Evolutionary conservation across 116 monocot species (phyloP).

Genomic region (Zostera marina): DNA sequence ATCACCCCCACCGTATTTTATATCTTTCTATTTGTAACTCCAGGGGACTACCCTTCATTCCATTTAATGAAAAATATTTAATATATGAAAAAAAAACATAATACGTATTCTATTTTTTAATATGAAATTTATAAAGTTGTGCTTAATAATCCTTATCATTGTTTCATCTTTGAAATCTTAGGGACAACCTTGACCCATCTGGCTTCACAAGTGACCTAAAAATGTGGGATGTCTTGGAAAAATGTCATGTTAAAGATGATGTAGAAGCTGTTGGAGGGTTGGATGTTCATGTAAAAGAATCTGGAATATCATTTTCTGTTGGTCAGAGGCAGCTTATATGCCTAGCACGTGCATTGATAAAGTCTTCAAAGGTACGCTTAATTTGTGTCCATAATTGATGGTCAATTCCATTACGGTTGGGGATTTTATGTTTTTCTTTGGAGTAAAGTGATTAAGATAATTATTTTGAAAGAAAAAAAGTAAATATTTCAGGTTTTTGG

Average conservation of each 20-base stretch:
- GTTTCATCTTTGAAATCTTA: slow-evolving; percentile 2
- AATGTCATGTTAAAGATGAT: slow-evolving; percentile 56
- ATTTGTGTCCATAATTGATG: not conserved
- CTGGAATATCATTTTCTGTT: slow-evolving; percentile 60
- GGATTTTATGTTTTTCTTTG: not conserved
- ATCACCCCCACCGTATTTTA: too few relatives aligned
- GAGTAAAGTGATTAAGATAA: too few relatives aligned
- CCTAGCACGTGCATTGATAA: slow-evolving; percentile 82
- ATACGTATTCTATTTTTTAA: not conserved
- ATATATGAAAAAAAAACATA: too few relatives aligned
- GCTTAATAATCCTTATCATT: too few relatives aligned
- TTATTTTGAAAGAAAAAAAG: too few relatives aligned
- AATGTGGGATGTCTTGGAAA: slow-evolving; percentile 78
- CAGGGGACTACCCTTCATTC: too few relatives aligned
- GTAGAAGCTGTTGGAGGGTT: slow-evolving; percentile 75
- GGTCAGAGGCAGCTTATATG: slow-evolving; percentile 90
- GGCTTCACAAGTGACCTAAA: slow-evolving; percentile 34
- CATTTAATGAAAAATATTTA: too few relatives aligned
- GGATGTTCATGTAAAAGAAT: slow-evolving; percentile 61
- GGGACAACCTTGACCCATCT: slow-evolving; percentile 91
- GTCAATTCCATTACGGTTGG: not conserved
- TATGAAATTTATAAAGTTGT: too few relatives aligned
- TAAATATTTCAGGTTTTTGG: too few relatives aligned
- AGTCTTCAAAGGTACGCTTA: slow-evolving; percentile 65
- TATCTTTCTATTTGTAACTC: too few relatives aligned